phyloP scores from a whole-genome alignment of 768 basidiomycete genomes.

The Termitomyces heimii region DNA sequence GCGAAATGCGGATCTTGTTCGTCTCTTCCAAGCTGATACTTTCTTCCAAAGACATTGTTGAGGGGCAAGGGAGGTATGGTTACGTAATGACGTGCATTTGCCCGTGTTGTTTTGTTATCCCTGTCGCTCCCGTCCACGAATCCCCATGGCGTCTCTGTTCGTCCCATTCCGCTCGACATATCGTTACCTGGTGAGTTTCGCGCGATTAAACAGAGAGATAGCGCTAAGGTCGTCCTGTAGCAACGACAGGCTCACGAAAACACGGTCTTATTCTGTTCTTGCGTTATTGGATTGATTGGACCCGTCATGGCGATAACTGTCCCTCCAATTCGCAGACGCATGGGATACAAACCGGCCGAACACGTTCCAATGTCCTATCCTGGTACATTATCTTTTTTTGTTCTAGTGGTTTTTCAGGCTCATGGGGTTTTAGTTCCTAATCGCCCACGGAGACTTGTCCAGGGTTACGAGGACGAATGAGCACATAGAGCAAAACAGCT shows the following conservation, averaged over 20 bases:
- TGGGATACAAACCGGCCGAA: slow-evolving; percentile 69
- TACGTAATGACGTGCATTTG: slow-evolving; percentile 16
- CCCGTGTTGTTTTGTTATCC: slow-evolving; percentile 3
- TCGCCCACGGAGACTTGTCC: slow-evolving; percentile 59
- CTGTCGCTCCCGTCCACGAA: slow-evolving; percentile 3
- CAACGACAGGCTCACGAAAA: slow-evolving; percentile 89
- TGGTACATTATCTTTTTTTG: slow-evolving; percentile 38
- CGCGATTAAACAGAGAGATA: background rate
- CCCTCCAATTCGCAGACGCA: slow-evolving; percentile 72
- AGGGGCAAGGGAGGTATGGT: slow-evolving; percentile 10
- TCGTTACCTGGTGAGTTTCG: slow-evolving; percentile 36
- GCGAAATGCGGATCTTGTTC: slow-evolving; percentile 89
- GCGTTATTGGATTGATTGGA: slow-evolving; percentile 67
- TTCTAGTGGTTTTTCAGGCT: background rate
- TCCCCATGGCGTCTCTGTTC: slow-evolving; percentile 37
- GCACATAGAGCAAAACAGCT: background rate
- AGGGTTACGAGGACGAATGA: slow-evolving; percentile 68
- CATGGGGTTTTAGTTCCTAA: slow-evolving; percentile 49
- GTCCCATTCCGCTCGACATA: slow-evolving; percentile 46
- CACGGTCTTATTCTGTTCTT: slow-evolving; percentile 87
- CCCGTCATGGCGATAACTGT: slow-evolving; percentile 68
- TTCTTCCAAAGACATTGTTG: slow-evolving; percentile 69
- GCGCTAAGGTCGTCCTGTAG: slow-evolving; percentile 33
- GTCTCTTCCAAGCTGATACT: slow-evolving; percentile 92
- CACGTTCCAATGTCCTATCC: slow-evolving; percentile 75